These are phyloP conservation scores for Cochlearia excelsa DNA, from an alignment of 345 rosid species.

Conservation along the genomic window DNA sequence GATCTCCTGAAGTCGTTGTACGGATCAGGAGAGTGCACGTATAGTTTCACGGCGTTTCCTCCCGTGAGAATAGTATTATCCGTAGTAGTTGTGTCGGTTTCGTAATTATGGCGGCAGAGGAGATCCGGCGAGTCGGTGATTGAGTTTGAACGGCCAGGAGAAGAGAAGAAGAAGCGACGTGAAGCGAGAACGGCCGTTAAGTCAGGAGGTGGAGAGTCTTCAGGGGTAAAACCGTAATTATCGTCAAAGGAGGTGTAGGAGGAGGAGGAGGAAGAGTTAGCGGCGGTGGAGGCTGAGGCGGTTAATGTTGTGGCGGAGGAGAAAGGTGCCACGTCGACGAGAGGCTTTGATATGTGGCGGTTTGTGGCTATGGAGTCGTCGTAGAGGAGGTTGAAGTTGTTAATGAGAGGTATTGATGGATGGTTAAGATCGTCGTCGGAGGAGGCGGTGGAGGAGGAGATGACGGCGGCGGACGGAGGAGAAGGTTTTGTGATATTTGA, in stretches of 20 bases:
- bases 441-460: constrained; percentile 26
- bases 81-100: constrained; percentile 3
- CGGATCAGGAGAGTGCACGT: constrained; percentile 66
- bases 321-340: constrained; percentile 17
- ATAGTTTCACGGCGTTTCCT: constrained; percentile 61
- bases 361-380: not conserved
- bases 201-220: constrained; percentile 46
- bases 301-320: constrained; percentile 25
- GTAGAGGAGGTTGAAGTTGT: constrained; percentile 30
- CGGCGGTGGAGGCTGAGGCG: constrained; percentile 22
- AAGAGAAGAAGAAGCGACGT: constrained; percentile 84
- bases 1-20: constrained; percentile 69
- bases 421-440: constrained; percentile 26
- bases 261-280: constrained; percentile 26
- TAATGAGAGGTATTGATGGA: constrained; percentile 27
- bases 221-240: constrained; percentile 26
- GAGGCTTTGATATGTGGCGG: constrained; percentile 20
- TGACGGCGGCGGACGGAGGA: constrained; percentile 6
- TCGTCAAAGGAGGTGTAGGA: constrained; percentile 9
- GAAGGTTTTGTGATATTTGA: constrained; percentile 24
- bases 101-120: not conserved
- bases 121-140: constrained; percentile 56
- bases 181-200: constrained; percentile 70
- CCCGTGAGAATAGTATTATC: constrained; percentile 33
- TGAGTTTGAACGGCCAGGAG: constrained; percentile 90